Evolutionary conservation across 2,329 filamentous ascomycete genomes (phyloP), one percentile per base, ranked within the genome.

Genomic region (Chalara sp.): DNA sequence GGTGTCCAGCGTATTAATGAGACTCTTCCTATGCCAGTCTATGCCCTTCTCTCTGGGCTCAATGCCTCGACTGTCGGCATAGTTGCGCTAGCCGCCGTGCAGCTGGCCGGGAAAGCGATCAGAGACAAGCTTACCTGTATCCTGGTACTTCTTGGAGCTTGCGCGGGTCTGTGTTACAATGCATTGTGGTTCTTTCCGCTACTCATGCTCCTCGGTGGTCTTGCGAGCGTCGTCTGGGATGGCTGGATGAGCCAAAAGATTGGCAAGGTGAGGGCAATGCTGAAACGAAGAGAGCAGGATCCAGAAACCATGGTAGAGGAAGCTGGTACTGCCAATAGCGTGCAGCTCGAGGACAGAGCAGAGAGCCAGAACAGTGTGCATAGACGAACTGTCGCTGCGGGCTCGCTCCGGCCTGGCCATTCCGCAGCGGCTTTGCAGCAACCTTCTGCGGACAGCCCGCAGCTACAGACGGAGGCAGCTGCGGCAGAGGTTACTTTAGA

Each of bases 161-260:
- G 76, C 6, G 84, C 83, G 0, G 86, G 85, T 0, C 67, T 89
- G 56, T 72, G 86, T 46, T 89, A 89, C 58, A 87, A 81, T 46
- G 79, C 84, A 0, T 67, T 89, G 0, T 90, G 86, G 86, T 90
- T 86, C 57, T 89, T 88, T 44, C 86, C 86, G 0, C 59, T 80
- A 0, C 62, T 89, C 5, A 83, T 89, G 66, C 58, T 76, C 0
- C 56, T 72, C 1, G 78, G 75, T 0, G 85, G 84, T 0, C 8
- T 74, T 1, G 64, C 67, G 0, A 78, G 80, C 0, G 64, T 81
- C 0, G 48, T 78, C 0, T 81, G 79, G 70, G 84, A 88, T 64
- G 70, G 68, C 42, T 70, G 72, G 41, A 75, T 76, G 67, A 58
- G 77, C 6, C 72, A 76, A n/a, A 62, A 68, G 0, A 63, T 72